A percentile compares a stretch with the other conserved stretches of the same genome.
Evolutionary conservation across 768 basidiomycete species (phyloP).

Genomic region (Tulasnella sp.): DNA sequence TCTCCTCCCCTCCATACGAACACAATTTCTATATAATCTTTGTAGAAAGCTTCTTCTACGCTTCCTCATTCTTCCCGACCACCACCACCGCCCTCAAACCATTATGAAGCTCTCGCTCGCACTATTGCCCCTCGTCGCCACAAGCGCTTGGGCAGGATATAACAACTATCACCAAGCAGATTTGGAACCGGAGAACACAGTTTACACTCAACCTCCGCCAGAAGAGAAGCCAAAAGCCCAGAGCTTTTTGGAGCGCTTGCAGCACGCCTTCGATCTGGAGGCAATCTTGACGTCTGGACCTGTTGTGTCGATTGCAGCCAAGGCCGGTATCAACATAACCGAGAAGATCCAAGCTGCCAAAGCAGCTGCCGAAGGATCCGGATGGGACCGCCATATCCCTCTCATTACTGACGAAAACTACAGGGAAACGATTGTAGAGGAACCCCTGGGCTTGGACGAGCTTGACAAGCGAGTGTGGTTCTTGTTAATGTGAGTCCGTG

Average conservation of each 20-base stretch:
- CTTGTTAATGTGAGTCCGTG: conserved; percentile 55
- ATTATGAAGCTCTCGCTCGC: conserved; percentile 47
- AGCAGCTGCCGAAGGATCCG: conserved; percentile 29
- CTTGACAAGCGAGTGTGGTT: conserved; percentile 67
- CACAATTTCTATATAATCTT: background rate
- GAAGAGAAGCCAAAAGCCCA: background rate
- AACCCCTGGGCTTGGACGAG: conserved; percentile 46
- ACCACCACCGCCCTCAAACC: conserved; percentile 27
- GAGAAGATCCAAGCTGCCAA: conserved; percentile 39
- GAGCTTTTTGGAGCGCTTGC: background rate
- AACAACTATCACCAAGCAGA: background rate
- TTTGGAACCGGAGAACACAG: background rate
- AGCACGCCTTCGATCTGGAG: conserved; percentile 11
- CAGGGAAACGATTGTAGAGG: conserved; percentile 61
- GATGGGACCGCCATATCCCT: conserved; percentile 67
- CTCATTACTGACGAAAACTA: conserved; percentile 80
- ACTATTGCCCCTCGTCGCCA: conserved; percentile 32
- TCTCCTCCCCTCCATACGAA: background rate
- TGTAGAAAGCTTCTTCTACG: background rate
- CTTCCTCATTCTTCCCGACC: conserved; percentile 21
- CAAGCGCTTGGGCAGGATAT: conserved; percentile 43
- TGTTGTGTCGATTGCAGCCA: conserved; percentile 45
- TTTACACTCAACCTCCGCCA: background rate
- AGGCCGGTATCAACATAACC: conserved; percentile 64
- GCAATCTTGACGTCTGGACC: conserved; percentile 46